Evolutionary conservation across 2,329 filamentous ascomycete species (phyloP).

Genomic region (Byssoonygena ceratinophila): DNA sequence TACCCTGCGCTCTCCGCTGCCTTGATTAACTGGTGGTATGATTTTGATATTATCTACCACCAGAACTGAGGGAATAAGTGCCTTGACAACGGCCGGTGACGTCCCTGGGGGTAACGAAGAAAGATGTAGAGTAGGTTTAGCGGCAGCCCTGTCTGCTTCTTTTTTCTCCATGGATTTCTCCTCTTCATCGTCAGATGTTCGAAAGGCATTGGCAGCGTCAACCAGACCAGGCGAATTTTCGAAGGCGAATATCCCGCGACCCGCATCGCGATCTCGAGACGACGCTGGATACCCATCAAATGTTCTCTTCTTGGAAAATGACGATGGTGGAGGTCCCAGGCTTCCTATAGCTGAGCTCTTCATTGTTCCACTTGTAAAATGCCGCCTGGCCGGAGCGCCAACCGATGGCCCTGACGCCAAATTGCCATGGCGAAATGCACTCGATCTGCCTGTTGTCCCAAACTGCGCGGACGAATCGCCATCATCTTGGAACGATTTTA

Average conservation of each 20-base stretch:
- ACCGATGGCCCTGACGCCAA: constrained; percentile 25
- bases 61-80: constrained; percentile 44
- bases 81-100: constrained; percentile 41
- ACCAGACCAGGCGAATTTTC: constrained; percentile 26
- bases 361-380: constrained; percentile 44
- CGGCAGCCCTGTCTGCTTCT: constrained; percentile 38
- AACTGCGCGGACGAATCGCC: constrained; percentile 18
- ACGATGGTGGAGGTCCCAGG: constrained; percentile 36
- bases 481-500: constrained; percentile 55
- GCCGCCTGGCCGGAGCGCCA: constrained; percentile 46
- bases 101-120: constrained; percentile 45
- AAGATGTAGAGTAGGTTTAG: constrained; percentile 47
- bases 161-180: constrained; percentile 32
- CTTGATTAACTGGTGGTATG: constrained; percentile 43
- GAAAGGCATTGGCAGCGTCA: constrained; percentile 34
- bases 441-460: constrained; percentile 17
- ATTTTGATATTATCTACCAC: constrained; percentile 65
- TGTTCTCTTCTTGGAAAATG: constrained; percentile 36
- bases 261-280: constrained; percentile 30
- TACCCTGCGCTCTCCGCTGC: constrained; percentile 53
- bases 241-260: constrained; percentile 35
- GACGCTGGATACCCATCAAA: constrained; percentile 32
- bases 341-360: constrained; percentile 42
- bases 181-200: constrained; percentile 36
- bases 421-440: constrained; percentile 26